phyloP scores from a whole-genome alignment of 192 early-diverging fungal species.

The Funneliformis geosporum region DNA sequence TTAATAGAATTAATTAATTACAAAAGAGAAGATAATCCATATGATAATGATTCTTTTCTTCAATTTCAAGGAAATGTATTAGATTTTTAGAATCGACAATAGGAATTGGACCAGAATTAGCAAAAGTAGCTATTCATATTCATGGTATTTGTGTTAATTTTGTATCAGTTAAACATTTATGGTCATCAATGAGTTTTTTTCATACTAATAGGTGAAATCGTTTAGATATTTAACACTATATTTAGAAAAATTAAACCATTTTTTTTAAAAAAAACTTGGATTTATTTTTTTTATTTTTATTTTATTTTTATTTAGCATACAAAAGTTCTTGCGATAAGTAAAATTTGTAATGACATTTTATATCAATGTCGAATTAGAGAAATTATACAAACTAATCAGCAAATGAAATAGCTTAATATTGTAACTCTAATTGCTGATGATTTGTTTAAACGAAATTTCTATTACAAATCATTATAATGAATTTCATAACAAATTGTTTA shows the following conservation, averaged over 20 bases:
- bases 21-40: neutral
- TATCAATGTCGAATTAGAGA: slow-evolving; percentile 6
- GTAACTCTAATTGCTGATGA: neutral
- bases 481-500: no score
- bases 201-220: neutral
- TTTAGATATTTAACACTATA: neutral
- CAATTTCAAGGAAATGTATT: no score
- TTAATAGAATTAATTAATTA: slow-evolving; percentile 2
- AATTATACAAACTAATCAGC: neutral
- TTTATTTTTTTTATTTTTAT: neutral
- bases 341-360: slow-evolving; percentile 18
- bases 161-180: neutral
- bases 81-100: no score
- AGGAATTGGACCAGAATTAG: neutral
- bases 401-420: neutral
- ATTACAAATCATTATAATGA: no score
- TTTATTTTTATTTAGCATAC: slow-evolving; percentile 3
- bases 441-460: no score
- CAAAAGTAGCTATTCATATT: neutral
- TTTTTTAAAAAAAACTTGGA: neutral
- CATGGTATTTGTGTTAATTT: neutral
- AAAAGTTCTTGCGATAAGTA: slow-evolving; percentile 18
- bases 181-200: neutral
- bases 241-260: no score
- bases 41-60: slow-evolving; percentile 12